Evolutionary conservation across 169 alveolate species (phyloP), one percentile per base, ranked within the genome.

Genomic region (Cryptosporidium sp.): DNA sequence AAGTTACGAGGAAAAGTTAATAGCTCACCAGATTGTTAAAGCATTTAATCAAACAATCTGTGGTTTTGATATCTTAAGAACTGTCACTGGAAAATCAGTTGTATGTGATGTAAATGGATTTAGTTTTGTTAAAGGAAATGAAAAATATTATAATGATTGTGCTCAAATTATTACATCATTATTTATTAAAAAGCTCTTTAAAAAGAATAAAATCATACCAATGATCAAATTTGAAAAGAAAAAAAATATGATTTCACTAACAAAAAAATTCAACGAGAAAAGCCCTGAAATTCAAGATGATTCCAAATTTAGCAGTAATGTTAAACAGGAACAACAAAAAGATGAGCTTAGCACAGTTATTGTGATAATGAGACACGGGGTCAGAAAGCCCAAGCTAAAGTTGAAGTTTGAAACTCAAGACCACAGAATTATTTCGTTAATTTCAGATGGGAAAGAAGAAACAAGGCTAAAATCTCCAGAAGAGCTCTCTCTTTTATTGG

Each of bases 101-200:
- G 99, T 98, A 14, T 97, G 99, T 91, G 99, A 98, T 93, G 99
- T 98, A 9, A 97, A 98, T 92, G 99, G 99, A 3, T 97, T 98
- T 96, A 96, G 99, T 39, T 97, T 98, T 92, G 99, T 97, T 14
- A 98, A 97, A 94, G 97, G 99, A 4, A 96, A 96, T 91, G 87
- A 94, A 68, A 96, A 97, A 91, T 97, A 97, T 94, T 97, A 96
- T 92, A 93, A 95, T 71, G 99, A 97, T 94, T 97, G 99, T 85
- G 97, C 98, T 65, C 65, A 60, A 29, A 80, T 61, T 26, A 61
- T 65, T 2, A 80, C 31, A 61, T 58, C 73, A 2, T 23, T 37
- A 23, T 75, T 75, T 61, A 37, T 75, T 18, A 56, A 61, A n/a
- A 75, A 44, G 16, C 62, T 75, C 21, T 48, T 85, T 65, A 39